Conservation (phyloP, 192 early-diverging fungal genomes). For the Phlyctochytrium bullatum region DNA sequence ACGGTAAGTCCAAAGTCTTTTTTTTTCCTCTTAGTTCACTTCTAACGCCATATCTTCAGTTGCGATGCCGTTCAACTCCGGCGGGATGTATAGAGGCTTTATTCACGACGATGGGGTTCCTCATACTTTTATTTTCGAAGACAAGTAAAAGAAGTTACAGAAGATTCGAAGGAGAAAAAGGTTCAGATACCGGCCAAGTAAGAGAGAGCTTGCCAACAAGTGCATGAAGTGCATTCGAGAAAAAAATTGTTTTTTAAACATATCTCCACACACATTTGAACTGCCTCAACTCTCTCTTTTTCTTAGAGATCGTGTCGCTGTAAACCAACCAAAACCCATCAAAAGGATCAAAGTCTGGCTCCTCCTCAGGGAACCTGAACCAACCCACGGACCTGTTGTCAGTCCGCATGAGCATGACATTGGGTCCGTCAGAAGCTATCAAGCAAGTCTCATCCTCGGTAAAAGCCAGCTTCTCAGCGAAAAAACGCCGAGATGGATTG, state of each 20-base stretch:
- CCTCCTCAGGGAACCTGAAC: not conserved
- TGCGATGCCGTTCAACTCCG: slow-evolving; percentile 38
- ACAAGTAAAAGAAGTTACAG: no score
- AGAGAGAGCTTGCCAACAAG: no score
- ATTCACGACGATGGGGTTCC: slow-evolving; percentile 33
- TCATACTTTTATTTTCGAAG: slow-evolving; percentile 34
- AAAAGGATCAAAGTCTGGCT: not conserved
- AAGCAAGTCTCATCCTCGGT: not conserved
- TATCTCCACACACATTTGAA: not conserved
- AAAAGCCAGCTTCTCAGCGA: not conserved
- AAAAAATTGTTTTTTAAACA: slow-evolving; percentile 1
- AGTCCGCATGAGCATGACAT: not conserved
- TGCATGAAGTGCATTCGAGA: no score
- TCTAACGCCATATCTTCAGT: slow-evolving; percentile 18
- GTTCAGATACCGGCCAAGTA: no score
- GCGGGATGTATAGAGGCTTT: slow-evolving; percentile 48
- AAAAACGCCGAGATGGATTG: not conserved
- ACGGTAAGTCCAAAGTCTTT: slow-evolving; percentile 20
- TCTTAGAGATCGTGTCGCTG: not conserved
- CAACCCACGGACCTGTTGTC: not conserved
- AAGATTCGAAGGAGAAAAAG: no score
- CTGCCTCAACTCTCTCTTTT: not conserved
- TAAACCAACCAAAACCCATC: slow-evolving; percentile 1
- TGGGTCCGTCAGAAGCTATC: not conserved
- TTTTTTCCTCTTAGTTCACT: not conserved